Evolutionary conservation across 1,139 yeast genomes (phyloP), one percentile per base, ranked within the genome.

Genomic region (Meyerozyma sp.): DNA sequence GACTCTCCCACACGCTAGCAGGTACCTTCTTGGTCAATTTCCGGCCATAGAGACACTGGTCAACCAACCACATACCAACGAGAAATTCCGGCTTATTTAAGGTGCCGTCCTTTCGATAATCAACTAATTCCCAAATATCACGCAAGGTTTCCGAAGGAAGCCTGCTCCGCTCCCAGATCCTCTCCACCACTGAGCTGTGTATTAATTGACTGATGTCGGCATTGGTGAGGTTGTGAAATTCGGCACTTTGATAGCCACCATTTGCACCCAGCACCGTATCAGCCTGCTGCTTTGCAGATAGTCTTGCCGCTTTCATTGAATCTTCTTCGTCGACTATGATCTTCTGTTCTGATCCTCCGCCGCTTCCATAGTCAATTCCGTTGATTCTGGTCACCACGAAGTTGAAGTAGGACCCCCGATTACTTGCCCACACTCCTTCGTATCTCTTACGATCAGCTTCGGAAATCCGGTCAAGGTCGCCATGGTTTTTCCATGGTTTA

Each of bases 21-120:
- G 73, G 77, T 3, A 85, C 77, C 30, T 65, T 66, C 50, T 78
- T 75, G 0, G 98, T 97, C 42, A 93, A 68, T 61, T 93, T 93
- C 32, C 96, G 73, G 0, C 98, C 98, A 58, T 91, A 93, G n/a
- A 91, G 70, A 57, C 96, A 87, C 61, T 91, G 98, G 62, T 91
- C 98, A 1, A 91, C 93, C 7, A 89, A 65, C 98, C 98, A 91
- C 88, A 86, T 89, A 0, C 96, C 98, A 11, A 90, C 94, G 35
- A 91, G 66, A 56, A 93, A 93, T 50, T 91, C 91, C 40, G 81
- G 83, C 48, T 87, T 79, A 55, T 84, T 87, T 43, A 91, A 67
- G 0, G 89, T 79, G 0, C 96, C 95, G 60, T 87, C 95, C 40
- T 70, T 68, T 51, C 91, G 68, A 40, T 77, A 75, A 58, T 90